Base-by-base conservation (phyloP, 169 alveolate genomes). In the Prorocentrum cordatum region DNA sequence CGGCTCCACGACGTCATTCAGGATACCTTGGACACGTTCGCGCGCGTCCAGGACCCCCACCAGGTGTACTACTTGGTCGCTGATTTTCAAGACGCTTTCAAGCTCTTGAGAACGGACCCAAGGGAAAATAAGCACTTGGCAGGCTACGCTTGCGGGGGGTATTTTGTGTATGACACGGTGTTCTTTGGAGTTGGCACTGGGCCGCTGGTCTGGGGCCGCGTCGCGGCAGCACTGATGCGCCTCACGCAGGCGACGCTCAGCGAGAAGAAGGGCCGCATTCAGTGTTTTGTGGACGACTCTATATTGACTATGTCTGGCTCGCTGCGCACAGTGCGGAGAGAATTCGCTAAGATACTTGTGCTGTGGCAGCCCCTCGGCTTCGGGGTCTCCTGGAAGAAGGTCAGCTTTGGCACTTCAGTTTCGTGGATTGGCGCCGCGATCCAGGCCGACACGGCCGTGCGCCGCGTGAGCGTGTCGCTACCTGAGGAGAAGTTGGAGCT, bases 171-270 rank as follows among this genome's bases (percentile, higher is more conserved):
- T 33, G 35, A 38, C 18, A 47, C 54, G 1, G 36, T 16, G 36
- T 47, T 72, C 36, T 72, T 72, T 47, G 84, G 68, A 26, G 18
- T 47, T 26, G 27, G 54, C 26, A 72, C 84, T 0, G 84, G 84
- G 14, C 84, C 84, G 6, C 9, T 35, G 18, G 80, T 68, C 16
- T 68, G 80, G 80, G 29, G 80, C 35, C 31, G 80, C 2, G 27
- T 68, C 36, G 61, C 80, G 10, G 80, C 61, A 3, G 5, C 36
- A 36, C 22, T 45, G 0, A 45, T 50, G 20, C 22, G 84, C 2
- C 2, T 26, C 3, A 45, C 68, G 3, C 84, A 72, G 33, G 6
- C 47, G 0, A 10, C 18, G 29, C 33, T 62, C n/a, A 20, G 18
- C 9, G 26, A 47, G 22, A 22, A 9, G 2, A 4, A 36, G 33